Conservation (phyloP, 352 stramenopile genomes). For the Phytophthora boehmeriae region DNA sequence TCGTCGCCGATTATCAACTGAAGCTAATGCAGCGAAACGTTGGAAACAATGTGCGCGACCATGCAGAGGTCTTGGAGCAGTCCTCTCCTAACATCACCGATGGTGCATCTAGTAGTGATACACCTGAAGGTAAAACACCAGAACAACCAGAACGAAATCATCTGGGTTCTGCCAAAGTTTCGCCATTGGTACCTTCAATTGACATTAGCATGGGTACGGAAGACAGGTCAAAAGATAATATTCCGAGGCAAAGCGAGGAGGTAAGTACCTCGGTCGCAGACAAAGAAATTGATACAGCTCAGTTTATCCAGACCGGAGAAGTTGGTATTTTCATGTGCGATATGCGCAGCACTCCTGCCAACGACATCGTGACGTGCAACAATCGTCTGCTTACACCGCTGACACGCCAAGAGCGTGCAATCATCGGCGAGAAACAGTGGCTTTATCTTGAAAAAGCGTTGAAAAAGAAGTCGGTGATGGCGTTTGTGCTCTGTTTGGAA, state of each 20-base stretch:
- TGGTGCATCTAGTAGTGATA: background rate
- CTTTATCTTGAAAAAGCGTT: constrained; percentile 65
- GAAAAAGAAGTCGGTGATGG: constrained; percentile 66
- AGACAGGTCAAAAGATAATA: background rate
- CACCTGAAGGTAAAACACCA: background rate
- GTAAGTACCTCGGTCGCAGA: background rate
- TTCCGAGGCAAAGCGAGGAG: constrained; percentile 5
- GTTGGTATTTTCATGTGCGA: constrained; percentile 76
- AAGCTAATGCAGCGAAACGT: constrained; percentile 37
- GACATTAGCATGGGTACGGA: background rate
- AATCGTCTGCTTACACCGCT: constrained; percentile 55
- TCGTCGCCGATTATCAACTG: constrained; percentile 65
- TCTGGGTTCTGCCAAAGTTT: too few species aligned
- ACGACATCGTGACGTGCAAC: constrained; percentile 72
- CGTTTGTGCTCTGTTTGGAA: constrained; percentile 71
- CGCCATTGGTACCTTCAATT: background rate
- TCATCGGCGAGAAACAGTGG: constrained; percentile 78
- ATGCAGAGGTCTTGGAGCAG: background rate
- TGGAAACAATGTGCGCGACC: background rate
- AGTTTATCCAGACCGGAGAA: constrained; percentile 50
- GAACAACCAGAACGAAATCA: background rate
- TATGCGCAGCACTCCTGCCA: constrained; percentile 35
- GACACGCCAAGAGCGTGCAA: constrained; percentile 49
- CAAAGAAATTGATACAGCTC: constrained; percentile 13
- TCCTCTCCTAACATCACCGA: background rate